Conservation (phyloP, 2,329 filamentous ascomycete species). For the Phialemonium atrogriseum region DNA sequence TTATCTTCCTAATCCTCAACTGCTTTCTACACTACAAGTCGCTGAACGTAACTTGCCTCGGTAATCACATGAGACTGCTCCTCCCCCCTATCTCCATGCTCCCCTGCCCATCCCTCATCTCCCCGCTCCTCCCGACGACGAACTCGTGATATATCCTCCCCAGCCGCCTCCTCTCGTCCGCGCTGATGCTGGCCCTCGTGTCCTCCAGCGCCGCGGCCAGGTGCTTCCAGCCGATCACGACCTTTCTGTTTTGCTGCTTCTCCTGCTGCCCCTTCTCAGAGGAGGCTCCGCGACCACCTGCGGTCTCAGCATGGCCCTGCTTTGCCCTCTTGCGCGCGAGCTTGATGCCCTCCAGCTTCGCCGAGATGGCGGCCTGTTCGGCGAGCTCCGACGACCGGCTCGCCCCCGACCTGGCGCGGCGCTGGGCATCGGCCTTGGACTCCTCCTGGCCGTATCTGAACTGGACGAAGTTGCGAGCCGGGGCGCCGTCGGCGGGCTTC, state of each 20-base stretch:
- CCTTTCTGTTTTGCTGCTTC: no score
- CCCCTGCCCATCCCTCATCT: slow-evolving; percentile 90
- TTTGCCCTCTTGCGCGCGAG: slow-evolving; percentile 57
- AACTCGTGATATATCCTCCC: slow-evolving; percentile 86
- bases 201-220: slow-evolving; percentile 66
- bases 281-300: slow-evolving; percentile 14
- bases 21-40: no score
- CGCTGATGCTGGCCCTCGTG: slow-evolving; percentile 76
- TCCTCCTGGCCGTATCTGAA: slow-evolving; percentile 69
- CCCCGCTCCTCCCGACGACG: slow-evolving; percentile 82
- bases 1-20: no score
- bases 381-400: slow-evolving; percentile 51
- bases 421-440: slow-evolving; percentile 31
- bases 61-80: slow-evolving; percentile 85
- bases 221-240: slow-evolving; percentile 78
- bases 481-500: slow-evolving; percentile 18
- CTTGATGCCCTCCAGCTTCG: slow-evolving; percentile 78
- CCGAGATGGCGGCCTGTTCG: slow-evolving; percentile 68
- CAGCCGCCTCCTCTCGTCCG: slow-evolving; percentile 65
- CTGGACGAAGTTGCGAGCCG: slow-evolving; percentile 58
- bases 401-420: slow-evolving; percentile 31
- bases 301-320: slow-evolving; percentile 21
- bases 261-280: slow-evolving; percentile 17
- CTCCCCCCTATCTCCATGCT: slow-evolving; percentile 87
- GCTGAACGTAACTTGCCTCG: no score